Evolutionary conservation across 2,329 filamentous ascomycete genomes (phyloP).

Genomic region (Lasiodiplodia sp.): DNA sequence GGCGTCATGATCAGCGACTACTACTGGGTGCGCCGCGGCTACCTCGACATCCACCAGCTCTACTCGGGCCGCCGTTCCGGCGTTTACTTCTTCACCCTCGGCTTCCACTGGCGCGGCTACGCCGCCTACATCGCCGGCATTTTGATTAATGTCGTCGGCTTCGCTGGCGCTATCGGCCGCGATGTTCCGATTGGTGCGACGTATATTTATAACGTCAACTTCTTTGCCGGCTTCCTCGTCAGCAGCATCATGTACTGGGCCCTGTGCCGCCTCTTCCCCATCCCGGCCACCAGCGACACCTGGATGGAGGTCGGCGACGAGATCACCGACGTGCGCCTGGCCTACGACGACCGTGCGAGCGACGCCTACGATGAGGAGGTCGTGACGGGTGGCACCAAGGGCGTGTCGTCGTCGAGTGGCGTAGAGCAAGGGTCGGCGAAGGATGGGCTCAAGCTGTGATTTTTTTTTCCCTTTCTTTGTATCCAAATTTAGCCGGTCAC

Average conservation of each 20-base stretch:
- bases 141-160: slow-evolving; percentile 89
- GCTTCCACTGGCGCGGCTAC: slow-evolving; percentile 85
- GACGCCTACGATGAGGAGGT: slow-evolving; percentile 28
- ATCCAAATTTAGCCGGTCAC: not conserved
- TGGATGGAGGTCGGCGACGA: slow-evolving; percentile 81
- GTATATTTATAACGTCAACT: slow-evolving; percentile 91
- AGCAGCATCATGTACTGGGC: slow-evolving; percentile 71
- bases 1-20: slow-evolving; percentile 92
- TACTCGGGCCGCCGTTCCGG: slow-evolving; percentile 73
- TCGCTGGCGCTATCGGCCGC: slow-evolving; percentile 78
- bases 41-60: slow-evolving; percentile 77
- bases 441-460: not conserved
- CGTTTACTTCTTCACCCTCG: slow-evolving; percentile 77
- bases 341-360: slow-evolving; percentile 36
- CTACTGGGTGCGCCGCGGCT: slow-evolving; percentile 83
- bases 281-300: slow-evolving; percentile 74
- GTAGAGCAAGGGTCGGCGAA: not conserved
- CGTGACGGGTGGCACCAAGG: slow-evolving; percentile 19
- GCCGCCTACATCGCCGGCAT: slow-evolving; percentile 83
- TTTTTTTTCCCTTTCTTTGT: not conserved
- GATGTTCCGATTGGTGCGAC: slow-evolving; percentile 77
- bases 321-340: slow-evolving; percentile 49
- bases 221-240: slow-evolving; percentile 83
- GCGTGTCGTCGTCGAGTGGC: not conserved
- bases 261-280: slow-evolving; percentile 72